Base-by-base conservation (phyloP, 371 early-diverging fungal genomes). In the Amoeboradix gromovi region DNA sequence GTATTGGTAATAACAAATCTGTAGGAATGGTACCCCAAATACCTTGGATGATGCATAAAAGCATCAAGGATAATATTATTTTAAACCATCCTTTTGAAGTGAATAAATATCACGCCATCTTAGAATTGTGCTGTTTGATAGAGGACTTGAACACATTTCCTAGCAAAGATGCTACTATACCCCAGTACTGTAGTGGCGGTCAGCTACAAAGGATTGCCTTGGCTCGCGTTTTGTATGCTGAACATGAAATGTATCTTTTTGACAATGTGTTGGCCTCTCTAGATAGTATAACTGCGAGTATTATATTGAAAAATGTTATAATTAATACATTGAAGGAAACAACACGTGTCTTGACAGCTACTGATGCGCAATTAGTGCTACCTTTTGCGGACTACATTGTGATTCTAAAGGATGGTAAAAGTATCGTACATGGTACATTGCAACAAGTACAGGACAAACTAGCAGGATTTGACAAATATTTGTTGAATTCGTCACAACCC, bases 301-400 rank as follows among this genome's bases (percentile, higher is more conserved):
- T 16, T 67, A 29, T 67, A 27, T 16, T 27, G 5, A 29, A 27
- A 16, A 67, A 67, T 67, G 67, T 29, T 5, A 16, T 67, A 16
- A 5, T 67, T 16, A 5, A 67, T 12, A 22, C 5, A 48, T 48
- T 48, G 48, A 48, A 22, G 48, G 5, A 5, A 5, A 48, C 5
- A 48, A 48, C 48, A 12, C 48, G 48, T 12, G 22, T 48, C 48
- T 12, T 48, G 22, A 12, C 12, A 5, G 22, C 48, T 12, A 48
- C 5, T 48, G 22, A 48, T 48, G 12, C 48, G 22, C 5, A 48
- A 12, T 22, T 48, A 5, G 22, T 48, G 5, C 48, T 86, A 32
- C 76, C 79, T 1, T 76, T 81, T 28, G 83, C 83, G 68, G 84
- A 86, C 69, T 73, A 73, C 17, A 77, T 86, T 31, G 73, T 86